Conservation (phyloP, 352 stramenopile species). For the Pythium dissimile region DNA sequence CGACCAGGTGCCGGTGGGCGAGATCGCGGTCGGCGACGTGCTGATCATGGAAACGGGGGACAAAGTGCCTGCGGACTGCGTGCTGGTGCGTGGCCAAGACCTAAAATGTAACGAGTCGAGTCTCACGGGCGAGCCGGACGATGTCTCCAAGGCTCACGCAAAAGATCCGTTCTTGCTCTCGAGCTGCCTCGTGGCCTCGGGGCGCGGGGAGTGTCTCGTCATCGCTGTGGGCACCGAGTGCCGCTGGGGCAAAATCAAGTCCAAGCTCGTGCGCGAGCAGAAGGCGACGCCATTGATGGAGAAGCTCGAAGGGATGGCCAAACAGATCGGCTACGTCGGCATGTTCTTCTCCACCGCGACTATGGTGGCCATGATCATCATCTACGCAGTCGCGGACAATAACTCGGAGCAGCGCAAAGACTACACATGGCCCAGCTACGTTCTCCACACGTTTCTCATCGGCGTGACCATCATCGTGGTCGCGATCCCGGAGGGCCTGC, state of each 20-base stretch:
- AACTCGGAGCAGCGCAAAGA: conserved; percentile 39
- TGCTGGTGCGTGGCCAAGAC: conserved; percentile 90
- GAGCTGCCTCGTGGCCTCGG: conserved; percentile 73
- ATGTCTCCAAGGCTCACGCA: conserved; percentile 79
- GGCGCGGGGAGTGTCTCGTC: conserved; percentile 72
- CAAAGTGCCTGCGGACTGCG: conserved; percentile 92
- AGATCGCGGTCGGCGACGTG: conserved; percentile 84
- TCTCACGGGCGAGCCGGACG: conserved; percentile 95
- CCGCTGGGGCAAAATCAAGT: conserved; percentile 91
- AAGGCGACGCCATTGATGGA: conserved; percentile 90
- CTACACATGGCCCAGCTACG: conserved; percentile 68
- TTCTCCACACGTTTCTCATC: conserved; percentile 94
- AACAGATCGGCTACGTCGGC: conserved; percentile 85
- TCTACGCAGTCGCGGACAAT: conserved; percentile 59
- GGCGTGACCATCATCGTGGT: conserved; percentile 94
- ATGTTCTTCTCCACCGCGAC: conserved; percentile 85
- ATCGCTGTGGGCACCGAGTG: conserved; percentile 79
- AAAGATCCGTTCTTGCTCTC: conserved; percentile 88
- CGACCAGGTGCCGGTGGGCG: conserved; percentile 63
- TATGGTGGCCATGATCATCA: conserved; percentile 84
- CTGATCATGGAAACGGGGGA: conserved; percentile 93
- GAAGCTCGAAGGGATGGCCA: conserved; percentile 91
- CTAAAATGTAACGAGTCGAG: conserved; percentile 95
- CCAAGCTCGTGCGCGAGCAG: conserved; percentile 86
- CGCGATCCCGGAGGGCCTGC: conserved; percentile 93